phyloP scores from a whole-genome alignment of 2,329 filamentous ascomycete species.

The Phialophora tarda region DNA sequence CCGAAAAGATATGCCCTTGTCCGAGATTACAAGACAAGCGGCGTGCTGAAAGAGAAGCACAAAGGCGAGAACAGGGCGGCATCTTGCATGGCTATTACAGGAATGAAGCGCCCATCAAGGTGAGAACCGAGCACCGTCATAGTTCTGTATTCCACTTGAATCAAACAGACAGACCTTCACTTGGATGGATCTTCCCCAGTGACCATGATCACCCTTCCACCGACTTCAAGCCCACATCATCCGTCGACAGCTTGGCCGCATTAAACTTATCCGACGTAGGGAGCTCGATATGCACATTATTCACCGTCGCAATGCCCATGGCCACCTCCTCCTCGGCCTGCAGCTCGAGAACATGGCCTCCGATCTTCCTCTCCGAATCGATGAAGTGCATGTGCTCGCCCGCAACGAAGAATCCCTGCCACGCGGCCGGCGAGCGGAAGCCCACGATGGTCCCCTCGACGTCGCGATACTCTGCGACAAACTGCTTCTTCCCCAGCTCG shows the following conservation, averaged over 20 bases:
- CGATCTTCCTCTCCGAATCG: conserved; percentile 44
- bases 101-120: neutral
- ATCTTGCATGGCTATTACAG: neutral
- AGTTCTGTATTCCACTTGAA: neutral
- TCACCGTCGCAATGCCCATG: conserved; percentile 47
- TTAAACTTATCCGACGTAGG: conserved; percentile 50
- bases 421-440: conserved; percentile 49
- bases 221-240: conserved; percentile 31
- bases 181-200: neutral
- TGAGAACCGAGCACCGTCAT: neutral
- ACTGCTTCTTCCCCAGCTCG: conserved; percentile 50
- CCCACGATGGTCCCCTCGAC: conserved; percentile 51
- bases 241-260: conserved; percentile 38
- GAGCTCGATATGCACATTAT: conserved; percentile 49
- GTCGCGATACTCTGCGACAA: conserved; percentile 46
- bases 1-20: no score
- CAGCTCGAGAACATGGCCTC: conserved; percentile 52
- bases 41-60: neutral
- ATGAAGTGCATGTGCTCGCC: conserved; percentile 54
- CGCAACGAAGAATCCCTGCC: conserved; percentile 50
- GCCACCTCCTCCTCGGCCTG: conserved; percentile 42
- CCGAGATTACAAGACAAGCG: no score
- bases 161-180: neutral
- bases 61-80: no score
- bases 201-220: conserved; percentile 28